phyloP scores from a whole-genome alignment of 331 rosid genomes.

The Rosa hybrid region DNA sequence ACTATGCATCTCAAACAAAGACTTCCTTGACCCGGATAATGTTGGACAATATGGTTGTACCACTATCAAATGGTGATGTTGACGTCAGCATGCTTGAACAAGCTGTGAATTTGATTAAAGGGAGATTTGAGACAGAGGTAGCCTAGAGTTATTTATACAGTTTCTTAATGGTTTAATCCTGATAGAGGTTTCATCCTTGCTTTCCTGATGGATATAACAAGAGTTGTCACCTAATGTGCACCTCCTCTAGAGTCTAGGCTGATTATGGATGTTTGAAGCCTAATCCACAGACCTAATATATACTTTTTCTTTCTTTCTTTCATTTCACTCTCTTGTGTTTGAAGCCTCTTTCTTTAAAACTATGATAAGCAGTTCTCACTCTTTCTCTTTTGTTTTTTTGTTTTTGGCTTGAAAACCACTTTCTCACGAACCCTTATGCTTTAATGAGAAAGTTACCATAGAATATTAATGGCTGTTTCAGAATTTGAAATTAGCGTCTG shows the following conservation, averaged over 20 bases:
- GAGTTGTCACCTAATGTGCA: slow-evolving; percentile 4
- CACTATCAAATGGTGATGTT: slow-evolving; percentile 69
- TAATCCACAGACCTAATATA: background rate
- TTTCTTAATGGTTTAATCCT: slow-evolving; percentile 13
- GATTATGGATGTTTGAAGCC: background rate
- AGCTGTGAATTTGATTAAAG: slow-evolving; percentile 70
- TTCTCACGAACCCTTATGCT: background rate
- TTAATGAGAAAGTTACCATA: background rate
- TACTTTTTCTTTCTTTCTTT: background rate
- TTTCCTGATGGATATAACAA: slow-evolving; percentile 1
- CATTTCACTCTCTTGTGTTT: background rate
- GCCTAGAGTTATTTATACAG: slow-evolving; percentile 5
- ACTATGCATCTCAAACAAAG: slow-evolving; percentile 66
- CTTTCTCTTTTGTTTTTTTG: background rate
- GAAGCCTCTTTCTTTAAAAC: background rate
- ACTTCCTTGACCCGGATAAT: slow-evolving; percentile 78
- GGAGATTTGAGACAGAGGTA: slow-evolving; percentile 88
- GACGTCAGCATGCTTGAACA: slow-evolving; percentile 80
- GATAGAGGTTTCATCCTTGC: background rate
- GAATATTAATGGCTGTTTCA: background rate
- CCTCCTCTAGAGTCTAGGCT: background rate
- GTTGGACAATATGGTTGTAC: slow-evolving; percentile 96
- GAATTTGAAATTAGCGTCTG: background rate
- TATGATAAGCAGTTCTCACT: background rate
- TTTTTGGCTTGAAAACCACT: background rate